A percentile compares a stretch with the other conserved stretches of the same genome.
Conservation (phyloP, 2,329 filamentous ascomycete genomes). For the Sarocladiaceae sp. region DNA sequence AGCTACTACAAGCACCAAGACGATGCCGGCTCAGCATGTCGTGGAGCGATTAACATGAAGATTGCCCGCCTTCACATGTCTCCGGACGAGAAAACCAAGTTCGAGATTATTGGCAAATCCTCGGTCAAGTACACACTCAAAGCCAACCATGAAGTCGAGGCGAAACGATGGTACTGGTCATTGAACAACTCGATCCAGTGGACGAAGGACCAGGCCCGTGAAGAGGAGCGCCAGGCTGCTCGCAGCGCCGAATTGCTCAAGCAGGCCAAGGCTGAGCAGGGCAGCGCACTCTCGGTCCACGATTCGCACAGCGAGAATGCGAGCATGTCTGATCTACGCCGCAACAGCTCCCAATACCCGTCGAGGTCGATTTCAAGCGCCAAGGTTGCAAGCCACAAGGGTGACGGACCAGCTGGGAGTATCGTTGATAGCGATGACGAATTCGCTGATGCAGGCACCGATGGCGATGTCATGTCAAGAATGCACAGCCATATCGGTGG, state of each 20-base stretch:
- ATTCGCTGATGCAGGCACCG: constrained; percentile 39
- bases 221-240: constrained; percentile 72
- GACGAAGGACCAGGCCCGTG: constrained; percentile 93
- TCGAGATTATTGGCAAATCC: constrained; percentile 96
- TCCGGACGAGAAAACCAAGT: constrained; percentile 91
- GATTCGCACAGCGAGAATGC: constrained; percentile 45
- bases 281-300: constrained; percentile 38
- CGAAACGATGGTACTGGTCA: constrained; percentile 98
- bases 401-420: constrained; percentile 33
- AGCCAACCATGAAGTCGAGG: constrained; percentile 95
- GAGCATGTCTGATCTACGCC: constrained; percentile 41
- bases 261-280: constrained; percentile 73
- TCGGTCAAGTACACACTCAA: constrained; percentile 98
- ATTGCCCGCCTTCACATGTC: constrained; percentile 96
- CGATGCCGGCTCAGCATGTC: constrained; percentile 90
- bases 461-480: constrained; percentile 32
- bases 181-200: constrained; percentile 98
- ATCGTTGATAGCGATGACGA: constrained; percentile 48
- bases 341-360: constrained; percentile 38
- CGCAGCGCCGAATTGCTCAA: constrained; percentile 69
- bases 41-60: constrained; percentile 97
- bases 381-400: constrained; percentile 25
- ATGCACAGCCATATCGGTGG: constrained; percentile 27
- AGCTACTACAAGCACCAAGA: constrained; percentile 99
- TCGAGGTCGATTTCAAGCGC: constrained; percentile 21